Percentiles rank a stretch among this genome's conserved stretches.
These are phyloP conservation scores for Hymenoscyphus linearis DNA, from an alignment of 2,329 filamentous ascomycete genomes.

Conservation along the genomic window DNA sequence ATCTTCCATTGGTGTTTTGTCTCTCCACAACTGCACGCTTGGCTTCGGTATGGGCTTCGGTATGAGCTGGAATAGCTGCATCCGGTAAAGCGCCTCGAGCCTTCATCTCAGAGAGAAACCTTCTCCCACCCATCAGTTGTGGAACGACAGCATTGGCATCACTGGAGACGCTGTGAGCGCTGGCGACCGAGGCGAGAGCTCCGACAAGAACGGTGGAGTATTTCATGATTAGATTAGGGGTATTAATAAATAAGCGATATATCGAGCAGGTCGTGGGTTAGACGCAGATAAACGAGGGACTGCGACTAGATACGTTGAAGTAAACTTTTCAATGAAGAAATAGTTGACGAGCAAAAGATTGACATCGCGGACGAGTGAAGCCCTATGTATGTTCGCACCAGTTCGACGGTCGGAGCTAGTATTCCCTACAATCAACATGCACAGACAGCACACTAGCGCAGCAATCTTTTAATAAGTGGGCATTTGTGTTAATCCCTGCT, in stretches of 20 bases:
- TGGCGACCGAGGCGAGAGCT: slow-evolving; percentile 9
- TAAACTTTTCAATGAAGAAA: slow-evolving; percentile 10
- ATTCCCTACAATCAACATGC: neutral
- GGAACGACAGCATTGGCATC: slow-evolving; percentile 16
- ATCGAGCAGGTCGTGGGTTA: neutral
- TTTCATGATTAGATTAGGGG: slow-evolving; percentile 3
- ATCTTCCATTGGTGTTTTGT: slow-evolving; percentile 19
- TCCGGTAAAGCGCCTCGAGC: slow-evolving; percentile 17
- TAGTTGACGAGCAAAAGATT: neutral
- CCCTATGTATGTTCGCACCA: neutral
- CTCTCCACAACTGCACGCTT: slow-evolving; percentile 12
- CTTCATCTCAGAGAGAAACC: slow-evolving; percentile 25
- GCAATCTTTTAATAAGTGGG: neutral
- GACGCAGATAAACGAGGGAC: slow-evolving; percentile 18
- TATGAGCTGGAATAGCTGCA: slow-evolving; percentile 1
- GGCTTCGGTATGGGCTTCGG: slow-evolving; percentile 11
- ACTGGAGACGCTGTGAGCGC: slow-evolving; percentile 19
- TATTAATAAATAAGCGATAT: neutral
- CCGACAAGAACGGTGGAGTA: slow-evolving; percentile 3
- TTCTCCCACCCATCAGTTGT: slow-evolving; percentile 23
- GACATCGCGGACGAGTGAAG: neutral
- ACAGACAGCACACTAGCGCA: neutral
- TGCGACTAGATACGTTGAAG: slow-evolving; percentile 9
- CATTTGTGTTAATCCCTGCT: neutral
- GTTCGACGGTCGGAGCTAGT: neutral